A percentile compares a stretch with the other conserved stretches of the same genome.
Evolutionary conservation across 192 early-diverging fungal genomes (phyloP).

Genomic region (Backusella tuberculispora): DNA sequence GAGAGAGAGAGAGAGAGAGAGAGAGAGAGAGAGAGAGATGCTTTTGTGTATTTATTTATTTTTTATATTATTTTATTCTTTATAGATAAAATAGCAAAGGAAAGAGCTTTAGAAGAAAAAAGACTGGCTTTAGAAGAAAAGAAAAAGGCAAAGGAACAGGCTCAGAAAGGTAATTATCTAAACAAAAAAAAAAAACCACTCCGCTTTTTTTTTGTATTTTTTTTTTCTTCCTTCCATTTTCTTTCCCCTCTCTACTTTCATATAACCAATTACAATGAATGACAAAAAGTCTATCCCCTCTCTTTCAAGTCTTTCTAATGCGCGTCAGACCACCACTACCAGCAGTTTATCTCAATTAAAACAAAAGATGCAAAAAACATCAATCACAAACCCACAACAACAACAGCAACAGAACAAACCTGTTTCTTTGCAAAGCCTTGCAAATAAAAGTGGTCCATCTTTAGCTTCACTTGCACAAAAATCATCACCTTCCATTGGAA

Average conservation of each 20-base stretch:
- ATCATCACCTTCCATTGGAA: background rate
- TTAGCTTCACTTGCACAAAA: constrained; percentile 13
- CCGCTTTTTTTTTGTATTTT: constrained; percentile 3
- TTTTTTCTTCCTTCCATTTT: background rate
- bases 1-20: no score
- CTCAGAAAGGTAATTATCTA: constrained; percentile 11
- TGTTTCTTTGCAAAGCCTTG: background rate
- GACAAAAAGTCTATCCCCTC: constrained; percentile 1
- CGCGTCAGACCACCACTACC: background rate
- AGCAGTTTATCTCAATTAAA: background rate
- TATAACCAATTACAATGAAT: background rate
- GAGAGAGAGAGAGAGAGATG: no score
- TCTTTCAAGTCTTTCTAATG: constrained; percentile 19
- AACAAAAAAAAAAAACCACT: background rate
- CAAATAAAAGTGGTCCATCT: background rate
- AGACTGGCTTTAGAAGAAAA: constrained; percentile 26
- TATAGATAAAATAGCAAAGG: constrained; percentile 16
- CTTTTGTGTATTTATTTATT: background rate
- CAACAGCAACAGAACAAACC: constrained; percentile 18
- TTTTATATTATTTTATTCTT: background rate
- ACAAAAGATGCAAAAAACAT: constrained; percentile 1
- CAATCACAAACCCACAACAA: background rate
- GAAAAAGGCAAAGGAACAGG: constrained; percentile 15
- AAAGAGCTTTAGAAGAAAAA: constrained; percentile 26
- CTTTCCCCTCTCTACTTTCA: background rate